phyloP scores from a whole-genome alignment of 768 basidiomycete species.

The Amanita rimosa region DNA sequence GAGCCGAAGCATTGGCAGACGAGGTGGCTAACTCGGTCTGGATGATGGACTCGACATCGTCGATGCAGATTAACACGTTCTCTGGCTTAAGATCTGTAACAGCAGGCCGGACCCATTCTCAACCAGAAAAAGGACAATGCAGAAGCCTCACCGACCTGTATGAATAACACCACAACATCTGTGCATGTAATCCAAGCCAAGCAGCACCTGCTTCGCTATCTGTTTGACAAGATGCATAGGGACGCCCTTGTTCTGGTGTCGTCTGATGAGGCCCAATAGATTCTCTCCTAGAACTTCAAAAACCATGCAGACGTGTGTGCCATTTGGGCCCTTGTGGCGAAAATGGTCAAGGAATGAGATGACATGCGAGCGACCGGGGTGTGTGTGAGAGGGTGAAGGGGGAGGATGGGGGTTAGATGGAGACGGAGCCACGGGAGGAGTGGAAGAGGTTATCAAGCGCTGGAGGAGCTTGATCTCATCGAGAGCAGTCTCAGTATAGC shows the following conservation, averaged over 20 bases:
- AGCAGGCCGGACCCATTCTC: neutral
- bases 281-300: constrained; percentile 99
- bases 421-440: constrained; percentile 39
- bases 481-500: constrained; percentile 96
- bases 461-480: constrained; percentile 99
- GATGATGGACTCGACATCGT: constrained; percentile 92
- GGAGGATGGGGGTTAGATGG: constrained; percentile 38
- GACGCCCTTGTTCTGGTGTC: constrained; percentile 97
- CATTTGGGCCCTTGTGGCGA: constrained; percentile 92
- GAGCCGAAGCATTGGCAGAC: constrained; percentile 31
- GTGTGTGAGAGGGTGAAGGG: constrained; percentile 51
- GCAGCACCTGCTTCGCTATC: constrained; percentile 91
- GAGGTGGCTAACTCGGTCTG: constrained; percentile 59
- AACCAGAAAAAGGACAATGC: neutral
- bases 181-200: constrained; percentile 98
- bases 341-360: constrained; percentile 98
- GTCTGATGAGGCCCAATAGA: constrained; percentile 89
- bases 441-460: constrained; percentile 79
- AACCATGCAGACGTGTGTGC: constrained; percentile 98
- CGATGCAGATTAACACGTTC: constrained; percentile 94
- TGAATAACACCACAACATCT: constrained; percentile 95
- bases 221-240: constrained; percentile 89
- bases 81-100: constrained; percentile 85
- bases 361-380: constrained; percentile 88
- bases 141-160: constrained; percentile 43